A percentile compares a stretch with the other conserved stretches of the same genome.
phyloP scores from a whole-genome alignment of 1,284 basidiomycete species.

The Coriolopsis trogii region DNA sequence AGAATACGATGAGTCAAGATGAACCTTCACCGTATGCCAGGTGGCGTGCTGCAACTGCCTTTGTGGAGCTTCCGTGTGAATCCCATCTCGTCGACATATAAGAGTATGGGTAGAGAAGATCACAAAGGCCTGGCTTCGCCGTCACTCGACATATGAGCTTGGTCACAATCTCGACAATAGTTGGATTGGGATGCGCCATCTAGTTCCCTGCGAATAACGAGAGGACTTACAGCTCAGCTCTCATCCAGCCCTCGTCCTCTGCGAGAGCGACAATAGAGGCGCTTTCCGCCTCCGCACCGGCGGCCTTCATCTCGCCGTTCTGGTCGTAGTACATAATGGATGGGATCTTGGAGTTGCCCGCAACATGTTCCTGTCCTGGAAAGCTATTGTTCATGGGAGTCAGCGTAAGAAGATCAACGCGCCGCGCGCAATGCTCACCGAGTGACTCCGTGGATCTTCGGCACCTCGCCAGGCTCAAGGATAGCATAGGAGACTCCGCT shows the following conservation, averaged over 20 bases:
- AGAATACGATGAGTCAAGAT: too few species aligned
- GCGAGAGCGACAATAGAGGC: slow-evolving; percentile 59
- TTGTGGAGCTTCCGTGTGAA: too few species aligned
- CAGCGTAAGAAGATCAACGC: slow-evolving; percentile 5
- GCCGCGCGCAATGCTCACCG: slow-evolving; percentile 48
- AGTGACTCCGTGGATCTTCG: slow-evolving; percentile 74
- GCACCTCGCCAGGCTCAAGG: slow-evolving; percentile 71
- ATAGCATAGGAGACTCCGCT: slow-evolving; percentile 78
- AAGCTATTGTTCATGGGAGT: slow-evolving; percentile 47
- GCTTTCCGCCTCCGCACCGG: slow-evolving; percentile 74
- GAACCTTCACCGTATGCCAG: too few species aligned
- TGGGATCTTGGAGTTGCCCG: slow-evolving; percentile 82
- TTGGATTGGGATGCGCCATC: too few species aligned
- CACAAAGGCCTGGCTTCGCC: too few species aligned
- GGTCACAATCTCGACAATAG: too few species aligned
- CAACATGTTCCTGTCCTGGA: slow-evolving; percentile 80
- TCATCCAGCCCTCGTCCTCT: slow-evolving; percentile 76
- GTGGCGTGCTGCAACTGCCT: too few species aligned
- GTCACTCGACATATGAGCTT: slow-evolving; percentile 12
- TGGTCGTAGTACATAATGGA: slow-evolving; percentile 73
- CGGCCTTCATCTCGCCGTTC: slow-evolving; percentile 62
- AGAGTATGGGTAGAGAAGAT: too few species aligned
- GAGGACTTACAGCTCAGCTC: slow-evolving; percentile 64
- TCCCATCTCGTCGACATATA: too few species aligned
- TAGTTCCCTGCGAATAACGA: slow-evolving; percentile 1